A percentile compares a stretch with the other conserved stretches of the same genome.
Evolutionary conservation across 257 asterid genomes (phyloP).

Genomic region (Ajuga chamaepitys): DNA sequence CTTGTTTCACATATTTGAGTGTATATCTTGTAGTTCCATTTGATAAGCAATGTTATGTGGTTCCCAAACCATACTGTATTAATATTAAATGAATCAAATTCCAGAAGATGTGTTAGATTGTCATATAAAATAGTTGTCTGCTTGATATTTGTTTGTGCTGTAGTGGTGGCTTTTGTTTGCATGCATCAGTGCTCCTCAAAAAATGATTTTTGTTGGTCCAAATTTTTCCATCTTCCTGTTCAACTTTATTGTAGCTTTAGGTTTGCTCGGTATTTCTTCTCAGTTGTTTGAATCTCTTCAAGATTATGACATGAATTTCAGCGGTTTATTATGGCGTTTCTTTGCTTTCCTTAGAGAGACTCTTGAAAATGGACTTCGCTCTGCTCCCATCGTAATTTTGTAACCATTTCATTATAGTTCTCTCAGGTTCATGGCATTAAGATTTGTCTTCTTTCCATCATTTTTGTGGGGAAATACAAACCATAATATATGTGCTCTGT

Average conservation of each 20-base stretch:
- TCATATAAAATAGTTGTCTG: background rate
- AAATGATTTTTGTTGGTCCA: slow-evolving; percentile 6
- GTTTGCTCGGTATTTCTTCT: background rate
- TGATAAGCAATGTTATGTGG: slow-evolving; percentile 3
- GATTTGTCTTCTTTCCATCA: background rate
- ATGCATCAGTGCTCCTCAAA: background rate
- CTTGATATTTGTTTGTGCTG: background rate
- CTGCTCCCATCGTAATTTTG: background rate
- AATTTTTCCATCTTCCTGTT: background rate
- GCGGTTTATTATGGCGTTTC: background rate
- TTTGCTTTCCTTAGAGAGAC: background rate
- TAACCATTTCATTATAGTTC: background rate
- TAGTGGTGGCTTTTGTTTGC: background rate
- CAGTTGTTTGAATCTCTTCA: background rate
- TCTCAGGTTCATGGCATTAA: background rate
- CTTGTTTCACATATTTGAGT: background rate
- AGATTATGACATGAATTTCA: background rate
- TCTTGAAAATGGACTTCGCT: background rate
- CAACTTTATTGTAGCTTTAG: background rate
- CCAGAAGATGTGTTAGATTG: background rate
- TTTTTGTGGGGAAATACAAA: too few species aligned
- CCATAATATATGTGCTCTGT: too few species aligned
- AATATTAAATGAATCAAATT: background rate
- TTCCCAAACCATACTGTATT: background rate
- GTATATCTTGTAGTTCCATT: background rate